Base-by-base conservation (phyloP, 352 stramenopile genomes). In the Phytophthora cajani region DNA sequence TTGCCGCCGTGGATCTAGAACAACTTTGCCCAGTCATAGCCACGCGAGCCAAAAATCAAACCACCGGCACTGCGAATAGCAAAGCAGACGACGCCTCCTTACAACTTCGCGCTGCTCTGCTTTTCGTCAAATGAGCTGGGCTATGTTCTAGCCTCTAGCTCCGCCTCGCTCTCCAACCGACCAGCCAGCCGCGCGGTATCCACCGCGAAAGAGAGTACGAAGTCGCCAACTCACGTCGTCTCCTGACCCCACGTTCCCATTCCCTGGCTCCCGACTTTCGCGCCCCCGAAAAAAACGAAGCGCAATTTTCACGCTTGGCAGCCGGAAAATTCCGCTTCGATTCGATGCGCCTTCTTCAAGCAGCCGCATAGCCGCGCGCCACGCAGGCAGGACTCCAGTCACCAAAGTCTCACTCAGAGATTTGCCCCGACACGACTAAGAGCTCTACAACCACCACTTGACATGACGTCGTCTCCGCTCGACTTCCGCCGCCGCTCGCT, bases 401-500 rank as follows among this genome's bases (percentile, higher is more conserved):
- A 49, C 42, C 42, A 23, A 49, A 49, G 42, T 49, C 42, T 49
- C 66, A 72, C 36, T 72, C 30, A 14, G 46, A 42, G 33, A 72
- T 72, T 69, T 64, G 44, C 51, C 11, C 64, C 36, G 32, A 58
- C n/a, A 53, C 40, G 27, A 25, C 55, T 47, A 65, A 70, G 54
- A 75, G 57, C 66, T 46, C 10, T 27, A 33, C 27, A 12, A 53
- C n/a, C 10, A 21, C 10, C 23, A 19, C 30, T 27, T 21, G 9
- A 25, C 19, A 72, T 50, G 33, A 69, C 62, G 53, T 65, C 58
- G 16, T 52, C 49, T 12, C 14, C 53, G 9, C 10, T 69, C 42
- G 44, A 66, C 19, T 64, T 38, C 23, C 70, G 44, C 47, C 47
- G 53, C 19, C 70, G 70, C 33, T 77, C 55, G 12, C 51, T 67